Evolutionary conservation across 1,284 basidiomycete genomes (phyloP).

Genomic region (Grifola frondosa): DNA sequence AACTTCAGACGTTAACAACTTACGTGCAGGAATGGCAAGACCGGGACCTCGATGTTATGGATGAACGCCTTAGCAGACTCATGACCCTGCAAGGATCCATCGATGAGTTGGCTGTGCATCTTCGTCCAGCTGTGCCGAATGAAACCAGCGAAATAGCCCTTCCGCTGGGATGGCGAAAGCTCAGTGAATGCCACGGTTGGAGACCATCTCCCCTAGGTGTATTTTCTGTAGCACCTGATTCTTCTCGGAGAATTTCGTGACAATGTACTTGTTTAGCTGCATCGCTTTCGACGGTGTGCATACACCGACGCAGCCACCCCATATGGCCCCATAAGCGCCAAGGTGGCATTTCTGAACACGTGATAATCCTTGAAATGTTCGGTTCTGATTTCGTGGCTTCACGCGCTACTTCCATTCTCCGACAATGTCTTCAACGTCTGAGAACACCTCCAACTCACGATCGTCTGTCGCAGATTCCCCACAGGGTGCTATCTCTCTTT

Average conservation of each 20-base stretch:
- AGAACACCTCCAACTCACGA: constrained; percentile 12
- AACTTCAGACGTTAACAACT: not conserved
- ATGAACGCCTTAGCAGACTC: constrained; percentile 47
- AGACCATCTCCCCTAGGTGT: constrained; percentile 67
- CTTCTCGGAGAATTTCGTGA: too few relatives aligned
- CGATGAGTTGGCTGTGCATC: not conserved
- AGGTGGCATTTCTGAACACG: too few relatives aligned
- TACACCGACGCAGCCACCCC: too few relatives aligned
- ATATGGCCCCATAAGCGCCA: too few relatives aligned
- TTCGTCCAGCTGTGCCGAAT: not conserved
- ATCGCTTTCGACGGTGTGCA: too few relatives aligned
- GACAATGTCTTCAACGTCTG: constrained; percentile 17
- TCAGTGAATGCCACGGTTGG: constrained; percentile 49
- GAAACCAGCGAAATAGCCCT: constrained; percentile 4
- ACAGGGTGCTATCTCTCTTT: constrained; percentile 62
- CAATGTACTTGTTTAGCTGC: too few relatives aligned
- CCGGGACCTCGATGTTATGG: constrained; percentile 52
- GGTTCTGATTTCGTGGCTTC: too few relatives aligned
- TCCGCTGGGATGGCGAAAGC: constrained; percentile 51
- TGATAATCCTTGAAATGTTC: too few relatives aligned
- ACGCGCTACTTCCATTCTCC: not conserved
- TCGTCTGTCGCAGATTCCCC: constrained; percentile 17
- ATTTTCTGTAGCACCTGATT: too few relatives aligned
- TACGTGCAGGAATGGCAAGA: constrained; percentile 45
- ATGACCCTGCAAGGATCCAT: constrained; percentile 17